Base-by-base conservation (phyloP, 2,329 filamentous ascomycete genomes). In the Xylariaceae sp. region DNA sequence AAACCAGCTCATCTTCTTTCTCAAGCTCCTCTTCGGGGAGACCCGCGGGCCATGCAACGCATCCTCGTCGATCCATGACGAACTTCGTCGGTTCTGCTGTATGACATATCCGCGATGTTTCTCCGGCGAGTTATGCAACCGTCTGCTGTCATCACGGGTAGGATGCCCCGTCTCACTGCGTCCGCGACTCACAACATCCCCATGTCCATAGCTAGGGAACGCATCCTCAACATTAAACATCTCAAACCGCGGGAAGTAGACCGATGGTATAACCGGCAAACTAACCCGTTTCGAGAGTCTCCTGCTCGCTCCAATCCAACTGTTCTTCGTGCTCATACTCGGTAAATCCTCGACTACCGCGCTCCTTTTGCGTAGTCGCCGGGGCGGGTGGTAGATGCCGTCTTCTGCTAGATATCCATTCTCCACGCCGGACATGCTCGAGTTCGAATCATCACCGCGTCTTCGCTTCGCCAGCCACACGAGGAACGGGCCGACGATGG, bases 61-160 rank as follows among this genome's bases (percentile, higher is more conserved):
- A 53, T 82, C 79, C 63, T 80, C 80, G 58, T 81, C 78, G 34
- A 80, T 77, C 79, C 78, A 82, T 15, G 74, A 76, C 8, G 62
- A 68, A 66, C 65, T 73, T 55, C 65, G 68, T 13, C 69, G 62
- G 35, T 68, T 62, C 44, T 71, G 64, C 51, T 67, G 62, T 58
- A 67, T 58, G 51, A 62, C 53, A 50, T 66, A 64, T 34, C 71
- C 68, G 50, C 62, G 62, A 56, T 67, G 62, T 63, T 71, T 71
- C 52, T 70, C 67, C 17, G 62, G 63, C 2, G 67, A 66, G 23
- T 57, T 51, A 10, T 55, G 48, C n/a, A 6, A 37, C 6, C 9
- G 48, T 39, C 39, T 30, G 2, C 13, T 45, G 2, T 34, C 11
- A 1, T 3, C 15, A 39, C 23, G 23, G 23, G 6, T 8, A 3